Conservation (phyloP, 202 grass and related monocot genomes). For the Digitaria exilis region DNA sequence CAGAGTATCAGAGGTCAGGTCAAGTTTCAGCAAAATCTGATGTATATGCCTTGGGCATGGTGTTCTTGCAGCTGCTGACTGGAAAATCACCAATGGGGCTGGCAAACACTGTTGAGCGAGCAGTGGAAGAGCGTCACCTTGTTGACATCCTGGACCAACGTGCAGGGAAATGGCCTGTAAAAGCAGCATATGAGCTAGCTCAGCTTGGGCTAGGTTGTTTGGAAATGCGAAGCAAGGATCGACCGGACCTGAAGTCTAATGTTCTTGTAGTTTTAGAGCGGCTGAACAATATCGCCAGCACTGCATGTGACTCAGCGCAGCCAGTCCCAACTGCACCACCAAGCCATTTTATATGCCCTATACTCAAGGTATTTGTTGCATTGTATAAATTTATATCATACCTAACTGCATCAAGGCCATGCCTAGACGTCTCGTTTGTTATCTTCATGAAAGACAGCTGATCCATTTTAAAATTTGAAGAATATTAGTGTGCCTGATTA, state of each 20-base stretch:
- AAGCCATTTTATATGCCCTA: conserved; percentile 68
- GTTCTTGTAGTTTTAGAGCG: conserved; percentile 57
- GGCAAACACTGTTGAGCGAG: conserved; percentile 42
- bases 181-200: conserved; percentile 56
- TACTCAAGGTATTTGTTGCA: conserved; percentile 49
- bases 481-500: background rate
- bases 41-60: conserved; percentile 67
- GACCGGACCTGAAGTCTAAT: conserved; percentile 53
- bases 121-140: conserved; percentile 49
- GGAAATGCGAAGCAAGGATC: conserved; percentile 66
- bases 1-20: conserved; percentile 78
- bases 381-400: background rate
- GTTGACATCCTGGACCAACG: conserved; percentile 47
- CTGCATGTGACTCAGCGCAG: background rate
- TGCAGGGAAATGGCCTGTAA: conserved; percentile 55
- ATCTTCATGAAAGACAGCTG: background rate
- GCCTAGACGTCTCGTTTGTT: too few species aligned
- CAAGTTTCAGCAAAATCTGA: conserved; percentile 68
- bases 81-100: conserved; percentile 57
- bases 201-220: conserved; percentile 56
- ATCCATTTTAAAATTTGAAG: background rate
- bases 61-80: conserved; percentile 69
- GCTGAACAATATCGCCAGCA: conserved; percentile 43
- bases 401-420: background rate
- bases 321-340: conserved; percentile 34